phyloP scores from a whole-genome alignment of 805 yeast genomes.

The Suhomyces canberraensis region DNA sequence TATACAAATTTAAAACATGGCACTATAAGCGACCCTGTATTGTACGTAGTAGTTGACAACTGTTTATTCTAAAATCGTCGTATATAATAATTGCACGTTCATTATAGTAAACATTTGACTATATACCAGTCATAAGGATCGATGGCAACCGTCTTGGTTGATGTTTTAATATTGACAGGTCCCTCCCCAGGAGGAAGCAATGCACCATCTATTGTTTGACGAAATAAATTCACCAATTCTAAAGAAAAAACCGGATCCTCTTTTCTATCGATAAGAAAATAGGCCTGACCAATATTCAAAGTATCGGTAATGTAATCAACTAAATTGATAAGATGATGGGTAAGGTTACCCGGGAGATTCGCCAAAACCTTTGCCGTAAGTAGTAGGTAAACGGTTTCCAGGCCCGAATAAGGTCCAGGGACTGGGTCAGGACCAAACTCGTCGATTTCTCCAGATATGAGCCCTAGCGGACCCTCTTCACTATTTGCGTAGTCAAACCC shows the following conservation, averaged over 20 bases:
- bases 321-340: background rate
- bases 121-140: conserved; percentile 4
- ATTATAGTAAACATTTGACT: background rate
- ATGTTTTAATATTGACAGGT: background rate
- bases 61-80: too few relatives aligned
- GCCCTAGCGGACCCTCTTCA: too few relatives aligned
- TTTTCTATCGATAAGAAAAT: conserved; percentile 2
- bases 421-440: background rate
- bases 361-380: background rate
- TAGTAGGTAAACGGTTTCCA: conserved; percentile 1
- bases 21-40: too few relatives aligned
- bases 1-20: too few relatives aligned
- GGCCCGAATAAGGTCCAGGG: background rate
- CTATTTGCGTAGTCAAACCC: conserved; percentile 30
- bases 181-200: too few relatives aligned
- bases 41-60: too few relatives aligned
- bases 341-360: background rate
- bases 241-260: background rate
- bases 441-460: background rate
- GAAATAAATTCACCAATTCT: conserved; percentile 3
- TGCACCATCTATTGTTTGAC: background rate
- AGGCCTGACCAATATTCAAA: conserved; percentile 1
- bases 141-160: background rate
- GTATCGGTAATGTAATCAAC: conserved; percentile 2
- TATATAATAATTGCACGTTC: too few relatives aligned